These are phyloP conservation scores for Mortierella antarctica DNA, from an alignment of 192 early-diverging fungal species.

Conservation along the genomic window DNA sequence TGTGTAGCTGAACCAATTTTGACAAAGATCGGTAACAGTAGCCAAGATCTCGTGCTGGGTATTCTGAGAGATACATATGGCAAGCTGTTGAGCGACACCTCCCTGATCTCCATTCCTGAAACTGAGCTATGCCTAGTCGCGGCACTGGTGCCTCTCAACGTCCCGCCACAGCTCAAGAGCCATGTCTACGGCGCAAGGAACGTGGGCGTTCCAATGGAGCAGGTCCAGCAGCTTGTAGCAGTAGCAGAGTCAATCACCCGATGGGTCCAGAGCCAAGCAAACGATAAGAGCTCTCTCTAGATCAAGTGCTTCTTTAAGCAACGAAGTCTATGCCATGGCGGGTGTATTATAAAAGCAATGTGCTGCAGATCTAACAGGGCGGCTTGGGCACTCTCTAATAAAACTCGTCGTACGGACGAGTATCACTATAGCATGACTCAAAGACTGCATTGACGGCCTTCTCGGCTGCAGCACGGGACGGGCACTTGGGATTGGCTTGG, in stretches of 20 bases:
- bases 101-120: conserved; percentile 21
- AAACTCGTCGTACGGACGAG: conserved; percentile 97
- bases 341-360: neutral
- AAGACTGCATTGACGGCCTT: conserved; percentile 89
- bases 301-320: conserved; percentile 1
- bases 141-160: conserved; percentile 27
- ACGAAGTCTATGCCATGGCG: neutral
- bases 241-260: conserved; percentile 34
- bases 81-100: conserved; percentile 24
- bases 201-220: conserved; percentile 47
- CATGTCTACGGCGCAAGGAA: conserved; percentile 43
- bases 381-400: conserved; percentile 57
- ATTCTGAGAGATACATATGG: conserved; percentile 33
- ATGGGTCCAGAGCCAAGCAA: conserved; percentile 25
- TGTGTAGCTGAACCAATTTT: conserved; percentile 32
- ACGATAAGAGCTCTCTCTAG: conserved; percentile 45
- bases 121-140: conserved; percentile 48
- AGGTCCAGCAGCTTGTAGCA: conserved; percentile 32
- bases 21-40: conserved; percentile 45
- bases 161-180: conserved; percentile 41
- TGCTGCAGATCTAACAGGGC: neutral
- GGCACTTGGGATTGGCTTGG: conserved; percentile 78
- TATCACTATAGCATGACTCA: conserved; percentile 92
- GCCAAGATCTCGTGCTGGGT: conserved; percentile 28
- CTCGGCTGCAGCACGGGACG: conserved; percentile 81